Evolutionary conservation across 805 yeast species (phyloP), one percentile per base, ranked within the genome.

Genomic region (Schizosaccharomyces osmophilus): DNA sequence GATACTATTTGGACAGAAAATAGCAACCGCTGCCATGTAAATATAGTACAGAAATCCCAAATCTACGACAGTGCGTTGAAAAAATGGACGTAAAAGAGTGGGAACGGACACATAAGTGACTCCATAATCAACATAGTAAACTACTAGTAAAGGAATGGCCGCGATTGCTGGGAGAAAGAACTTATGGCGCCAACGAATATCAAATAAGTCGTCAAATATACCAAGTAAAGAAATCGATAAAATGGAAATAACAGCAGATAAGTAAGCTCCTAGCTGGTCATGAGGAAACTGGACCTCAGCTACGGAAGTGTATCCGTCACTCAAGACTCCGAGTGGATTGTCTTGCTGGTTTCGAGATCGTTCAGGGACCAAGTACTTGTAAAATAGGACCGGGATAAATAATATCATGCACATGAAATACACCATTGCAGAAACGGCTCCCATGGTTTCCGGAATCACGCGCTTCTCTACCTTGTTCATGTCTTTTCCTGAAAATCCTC

Each of bases 141-240:
- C 95, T 19, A 90, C 79, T 63, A 93, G 76, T 66, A 93, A 75
- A 4, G 99, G 99, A 55, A 93, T 81, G 1, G 95, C 83, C 0
- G 96, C 96, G 62, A 93, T 81, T 0, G 95, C 95, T 0, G 99
- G 99, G 65, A 93, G 70, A 68, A 93, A 87, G 73, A 93, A 87
- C 75, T 93, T 93, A 74, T 93, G 95, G 69, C 99, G 78, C 99
- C 99, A 93, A 66, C 95, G 79, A 64, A 93, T 82, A 71, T 93
- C 99, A 69, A 93, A 93, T 67, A 93, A 76, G 73, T 93, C 98
- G 71, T 93, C 98, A 59, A 94, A 84, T 39, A 93, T 77, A 0
- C 98, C 98, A 55, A 93, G 74, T 55, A 93, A 73, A 17, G 88
- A 77, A 70, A 93, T 89, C 65, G 87, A 80, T 72, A 87, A 87